Evolutionary conservation across 139 green algal species (phyloP), one percentile per base, ranked within the genome.

Genomic region (Micromonas commoda): DNA sequence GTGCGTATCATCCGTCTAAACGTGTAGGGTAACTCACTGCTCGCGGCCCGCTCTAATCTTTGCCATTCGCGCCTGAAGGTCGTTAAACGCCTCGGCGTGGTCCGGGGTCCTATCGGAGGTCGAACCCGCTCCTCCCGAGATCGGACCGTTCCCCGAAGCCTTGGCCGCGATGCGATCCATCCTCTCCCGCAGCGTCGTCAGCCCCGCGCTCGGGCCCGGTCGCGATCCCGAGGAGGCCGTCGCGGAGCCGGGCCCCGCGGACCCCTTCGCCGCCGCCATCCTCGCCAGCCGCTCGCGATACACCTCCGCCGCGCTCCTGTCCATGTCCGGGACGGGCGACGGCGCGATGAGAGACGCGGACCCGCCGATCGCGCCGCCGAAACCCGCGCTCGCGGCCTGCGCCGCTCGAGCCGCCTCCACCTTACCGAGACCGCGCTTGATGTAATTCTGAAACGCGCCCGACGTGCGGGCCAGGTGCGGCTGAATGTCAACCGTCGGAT

Each of bases 371-470:
- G n/a, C n/a, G n/a, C n/a, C n/a, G n/a, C n/a, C n/a, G n/a, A n/a
- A n/a, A n/a, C n/a, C n/a, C n/a, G n/a, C n/a, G n/a, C n/a, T n/a
- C n/a, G n/a, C n/a, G n/a, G n/a, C n/a, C n/a, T n/a, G n/a, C n/a
- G n/a, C n/a, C n/a, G n/a, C 69, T 4, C 66, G 32, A 19, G 60
- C 26, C 16, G 24, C 29, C 34, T 80, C 75, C n/a, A 80, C 75
- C 51, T 81, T 81, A 28, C 35, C 74, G 71, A 90, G 78, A 21
- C 86, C 86, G 21, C 80, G 71, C 71, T 83, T 61, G 65, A 90
- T 88, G 86, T 88, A 88, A 45, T 60, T 77, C 35, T 78, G 82
- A 80, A 90, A 90, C 31, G 77, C 73, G n/a, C 76, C 72, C 51
- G 53, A 81, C 51, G 83, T 85, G 23, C 76, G 84, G 31, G 51